A percentile compares a stretch with the other conserved stretches of the same genome.
These are phyloP conservation scores for Pholiota adiposa DNA, from an alignment of 1,284 basidiomycete genomes.

Conservation along the genomic window DNA sequence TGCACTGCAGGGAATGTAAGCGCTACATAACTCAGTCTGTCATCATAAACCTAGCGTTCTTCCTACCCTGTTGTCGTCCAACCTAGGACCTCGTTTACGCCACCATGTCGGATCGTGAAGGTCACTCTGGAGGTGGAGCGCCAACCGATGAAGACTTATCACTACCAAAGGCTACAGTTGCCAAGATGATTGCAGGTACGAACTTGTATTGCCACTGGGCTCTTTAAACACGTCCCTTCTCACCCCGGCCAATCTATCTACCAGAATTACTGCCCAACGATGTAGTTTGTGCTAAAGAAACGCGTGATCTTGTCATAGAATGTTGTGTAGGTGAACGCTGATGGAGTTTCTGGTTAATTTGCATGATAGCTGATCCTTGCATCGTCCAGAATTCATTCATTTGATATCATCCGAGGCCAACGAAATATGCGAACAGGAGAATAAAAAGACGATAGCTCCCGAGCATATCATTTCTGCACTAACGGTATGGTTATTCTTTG, in stretches of 20 bases:
- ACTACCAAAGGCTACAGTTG: conserved; percentile 95
- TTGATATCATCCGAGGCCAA: conserved; percentile 97
- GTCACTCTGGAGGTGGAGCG: conserved; percentile 57
- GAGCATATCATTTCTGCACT: conserved; percentile 95
- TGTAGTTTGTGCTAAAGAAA: conserved; percentile 93
- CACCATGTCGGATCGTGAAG: conserved; percentile 86
- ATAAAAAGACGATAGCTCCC: conserved; percentile 99
- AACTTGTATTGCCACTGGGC: conserved; percentile 3
- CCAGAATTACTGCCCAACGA: conserved; percentile 91
- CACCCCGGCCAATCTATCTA: conserved; percentile 1
- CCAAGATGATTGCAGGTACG: conserved; percentile 94
- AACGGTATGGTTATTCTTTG: conserved; percentile 55
- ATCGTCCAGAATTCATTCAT: conserved; percentile 89
- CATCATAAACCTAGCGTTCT: conserved; percentile 1
- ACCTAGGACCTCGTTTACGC: neutral
- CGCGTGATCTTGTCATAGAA: conserved; percentile 95
- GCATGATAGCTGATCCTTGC: conserved; percentile 19
- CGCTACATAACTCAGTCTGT: neutral
- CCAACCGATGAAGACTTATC: conserved; percentile 90
- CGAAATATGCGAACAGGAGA: conserved; percentile 96
- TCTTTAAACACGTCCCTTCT: conserved; percentile 12
- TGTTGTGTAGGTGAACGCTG: conserved; percentile 91
- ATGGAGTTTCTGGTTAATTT: conserved; percentile 3
- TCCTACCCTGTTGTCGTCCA: conserved; percentile 4
- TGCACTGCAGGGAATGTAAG: conserved; percentile 6